phyloP scores from a whole-genome alignment of 805 yeast genomes.

The Dipodascus albidus region DNA sequence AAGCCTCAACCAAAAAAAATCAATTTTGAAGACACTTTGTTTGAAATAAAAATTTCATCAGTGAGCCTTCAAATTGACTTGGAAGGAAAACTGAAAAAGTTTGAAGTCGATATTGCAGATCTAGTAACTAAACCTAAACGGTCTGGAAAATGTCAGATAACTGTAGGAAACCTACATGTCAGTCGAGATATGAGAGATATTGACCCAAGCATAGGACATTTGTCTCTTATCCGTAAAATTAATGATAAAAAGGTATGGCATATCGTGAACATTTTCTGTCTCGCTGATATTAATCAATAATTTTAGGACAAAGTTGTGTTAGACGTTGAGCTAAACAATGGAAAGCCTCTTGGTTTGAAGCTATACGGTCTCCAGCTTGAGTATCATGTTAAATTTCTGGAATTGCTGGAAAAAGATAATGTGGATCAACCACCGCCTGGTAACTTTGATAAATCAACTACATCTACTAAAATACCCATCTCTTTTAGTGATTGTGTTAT shows the following conservation, averaged over 20 bases:
- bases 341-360: constrained; percentile 30
- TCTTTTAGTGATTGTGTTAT: constrained; percentile 41
- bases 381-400: constrained; percentile 52
- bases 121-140: constrained; percentile 3
- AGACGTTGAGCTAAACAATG: constrained; percentile 28
- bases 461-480: constrained; percentile 13
- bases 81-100: background rate
- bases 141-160: background rate
- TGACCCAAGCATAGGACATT: constrained; percentile 7
- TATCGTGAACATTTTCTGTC: background rate
- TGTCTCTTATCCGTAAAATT: constrained; percentile 11
- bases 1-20: background rate
- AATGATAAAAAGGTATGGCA: constrained; percentile 9
- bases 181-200: constrained; percentile 10
- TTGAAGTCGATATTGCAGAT: background rate
- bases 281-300: background rate
- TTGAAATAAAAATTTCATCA: background rate
- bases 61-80: background rate
- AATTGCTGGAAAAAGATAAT: constrained; percentile 26
- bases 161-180: background rate
- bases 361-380: constrained; percentile 39
- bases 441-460: constrained; percentile 8
- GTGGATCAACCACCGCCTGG: constrained; percentile 10
- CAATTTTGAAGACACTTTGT: background rate
- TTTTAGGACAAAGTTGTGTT: constrained; percentile 30